Conservation (phyloP, 1,284 basidiomycete species). For the Clitocybe nebularis region DNA sequence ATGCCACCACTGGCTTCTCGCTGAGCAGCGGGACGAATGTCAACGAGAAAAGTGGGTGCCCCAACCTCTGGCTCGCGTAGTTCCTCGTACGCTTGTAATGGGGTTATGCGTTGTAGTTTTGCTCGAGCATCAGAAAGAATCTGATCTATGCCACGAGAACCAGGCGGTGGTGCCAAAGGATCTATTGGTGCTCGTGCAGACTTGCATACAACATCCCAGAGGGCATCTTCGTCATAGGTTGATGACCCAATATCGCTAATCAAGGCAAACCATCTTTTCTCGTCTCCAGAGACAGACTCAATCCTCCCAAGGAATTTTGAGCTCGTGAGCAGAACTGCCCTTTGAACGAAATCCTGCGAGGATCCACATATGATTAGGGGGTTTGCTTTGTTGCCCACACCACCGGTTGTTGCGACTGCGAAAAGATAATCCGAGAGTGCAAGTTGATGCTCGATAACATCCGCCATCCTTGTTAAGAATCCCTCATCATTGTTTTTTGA, state of each 20-base stretch:
- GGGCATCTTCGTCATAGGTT: slow-evolving; percentile 55
- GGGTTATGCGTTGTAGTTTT: slow-evolving; percentile 57
- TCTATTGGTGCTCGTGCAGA: slow-evolving; percentile 54
- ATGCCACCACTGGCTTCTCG: slow-evolving; percentile 53
- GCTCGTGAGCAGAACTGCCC: slow-evolving; percentile 56
- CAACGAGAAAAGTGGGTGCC: slow-evolving; percentile 67
- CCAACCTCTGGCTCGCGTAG: slow-evolving; percentile 46
- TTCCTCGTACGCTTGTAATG: slow-evolving; percentile 56
- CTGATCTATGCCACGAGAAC: slow-evolving; percentile 52
- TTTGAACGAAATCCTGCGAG: slow-evolving; percentile 49
- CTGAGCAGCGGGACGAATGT: slow-evolving; percentile 62
- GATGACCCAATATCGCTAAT: slow-evolving; percentile 49
- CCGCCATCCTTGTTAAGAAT: slow-evolving; percentile 53
- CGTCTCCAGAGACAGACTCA: slow-evolving; percentile 30
- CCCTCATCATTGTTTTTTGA: slow-evolving; percentile 47
- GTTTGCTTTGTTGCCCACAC: slow-evolving; percentile 26
- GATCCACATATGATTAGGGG: slow-evolving; percentile 56
- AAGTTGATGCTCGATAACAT: slow-evolving; percentile 36
- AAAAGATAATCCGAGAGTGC: slow-evolving; percentile 49
- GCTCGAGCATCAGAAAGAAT: slow-evolving; percentile 55
- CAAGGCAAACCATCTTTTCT: slow-evolving; percentile 40
- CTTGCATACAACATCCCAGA: slow-evolving; percentile 64
- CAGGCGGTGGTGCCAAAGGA: slow-evolving; percentile 56
- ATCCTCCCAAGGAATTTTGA: slow-evolving; percentile 65
- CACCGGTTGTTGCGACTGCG: slow-evolving; percentile 25